phyloP scores from a whole-genome alignment of 2,329 filamentous ascomycete genomes.

The Dactylellina sp. region DNA sequence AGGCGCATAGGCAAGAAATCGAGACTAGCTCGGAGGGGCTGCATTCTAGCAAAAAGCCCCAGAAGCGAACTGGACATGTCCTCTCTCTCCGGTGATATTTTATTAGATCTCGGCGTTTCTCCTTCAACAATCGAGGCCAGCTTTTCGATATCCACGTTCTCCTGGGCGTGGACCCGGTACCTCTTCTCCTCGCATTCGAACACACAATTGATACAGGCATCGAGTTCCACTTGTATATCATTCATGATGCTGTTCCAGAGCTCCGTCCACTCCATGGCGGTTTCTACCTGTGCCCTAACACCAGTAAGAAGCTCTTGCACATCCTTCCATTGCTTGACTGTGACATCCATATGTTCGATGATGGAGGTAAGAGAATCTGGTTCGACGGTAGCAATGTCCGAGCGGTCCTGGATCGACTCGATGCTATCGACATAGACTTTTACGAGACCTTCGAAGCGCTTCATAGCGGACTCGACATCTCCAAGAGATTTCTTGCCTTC shows the following conservation, averaged over 20 bases:
- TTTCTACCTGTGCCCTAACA: constrained; percentile 90
- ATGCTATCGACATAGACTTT: constrained; percentile 95
- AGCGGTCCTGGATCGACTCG: constrained; percentile 83
- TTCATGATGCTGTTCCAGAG: constrained; percentile 93
- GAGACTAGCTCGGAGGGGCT: constrained; percentile 88
- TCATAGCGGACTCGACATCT: constrained; percentile 79
- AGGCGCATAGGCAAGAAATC: constrained; percentile 97
- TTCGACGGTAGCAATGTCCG: constrained; percentile 79
- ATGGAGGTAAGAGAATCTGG: constrained; percentile 78
- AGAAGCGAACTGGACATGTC: constrained; percentile 81
- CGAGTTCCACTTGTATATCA: constrained; percentile 90
- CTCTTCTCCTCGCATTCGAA: constrained; percentile 98
- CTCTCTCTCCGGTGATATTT: constrained; percentile 64
- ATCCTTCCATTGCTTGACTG: constrained; percentile 83
- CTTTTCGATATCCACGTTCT: constrained; percentile 80
- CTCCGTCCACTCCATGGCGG: constrained; percentile 99
- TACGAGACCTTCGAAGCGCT: constrained; percentile 86
- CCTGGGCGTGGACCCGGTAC: constrained; percentile 76
- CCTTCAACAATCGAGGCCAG: constrained; percentile 91
- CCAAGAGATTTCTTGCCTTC: constrained; percentile 84
- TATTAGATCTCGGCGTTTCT: constrained; percentile 62
- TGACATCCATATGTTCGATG: constrained; percentile 88
- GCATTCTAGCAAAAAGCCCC: constrained; percentile 93
- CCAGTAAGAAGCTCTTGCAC: constrained; percentile 81
- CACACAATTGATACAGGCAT: constrained; percentile 72